Percentiles rank a stretch among this genome's conserved stretches.
phyloP scores from a whole-genome alignment of 768 basidiomycete species.

The Kwoniella sp. region DNA sequence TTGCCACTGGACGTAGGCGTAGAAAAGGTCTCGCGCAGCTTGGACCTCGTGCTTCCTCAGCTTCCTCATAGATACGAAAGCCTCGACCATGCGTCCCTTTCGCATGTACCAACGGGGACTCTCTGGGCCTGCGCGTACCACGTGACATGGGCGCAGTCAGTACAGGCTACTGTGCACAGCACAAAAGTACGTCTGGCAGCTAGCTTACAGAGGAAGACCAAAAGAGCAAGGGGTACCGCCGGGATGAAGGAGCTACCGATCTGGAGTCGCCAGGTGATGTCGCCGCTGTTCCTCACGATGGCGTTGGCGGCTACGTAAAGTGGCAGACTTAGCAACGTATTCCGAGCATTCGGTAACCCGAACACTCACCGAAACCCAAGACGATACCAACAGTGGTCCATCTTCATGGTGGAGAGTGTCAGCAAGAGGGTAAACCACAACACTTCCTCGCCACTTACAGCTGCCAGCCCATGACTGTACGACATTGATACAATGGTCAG shows the following conservation, averaged over 20 bases:
- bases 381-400: conserved; percentile 56
- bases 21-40: conserved; percentile 59
- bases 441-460: conserved; percentile 21
- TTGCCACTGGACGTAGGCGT: conserved; percentile 55
- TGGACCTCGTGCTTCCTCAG: conserved; percentile 56
- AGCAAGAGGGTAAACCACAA: not conserved
- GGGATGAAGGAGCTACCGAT: conserved; percentile 57
- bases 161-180: too few relatives aligned
- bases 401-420: not conserved
- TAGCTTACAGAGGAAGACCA: conserved; percentile 44
- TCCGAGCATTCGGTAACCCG: not conserved
- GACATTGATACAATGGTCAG: too few relatives aligned
- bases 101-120: conserved; percentile 59
- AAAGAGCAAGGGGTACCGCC: conserved; percentile 35
- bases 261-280: conserved; percentile 58
- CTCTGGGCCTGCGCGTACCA: conserved; percentile 41
- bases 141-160: too few relatives aligned
- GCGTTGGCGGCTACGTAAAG: conserved; percentile 34
- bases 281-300: conserved; percentile 50
- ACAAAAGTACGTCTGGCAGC: not conserved
- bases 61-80: conserved; percentile 54
- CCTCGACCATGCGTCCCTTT: conserved; percentile 55
- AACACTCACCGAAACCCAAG: conserved; percentile 7
- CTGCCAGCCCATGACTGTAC: conserved; percentile 83
- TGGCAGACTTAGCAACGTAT: not conserved